A percentile compares a stretch with the other conserved stretches of the same genome.
Evolutionary conservation across 2,329 filamentous ascomycete species (phyloP).

Genomic region (Fusarium buxicola): DNA sequence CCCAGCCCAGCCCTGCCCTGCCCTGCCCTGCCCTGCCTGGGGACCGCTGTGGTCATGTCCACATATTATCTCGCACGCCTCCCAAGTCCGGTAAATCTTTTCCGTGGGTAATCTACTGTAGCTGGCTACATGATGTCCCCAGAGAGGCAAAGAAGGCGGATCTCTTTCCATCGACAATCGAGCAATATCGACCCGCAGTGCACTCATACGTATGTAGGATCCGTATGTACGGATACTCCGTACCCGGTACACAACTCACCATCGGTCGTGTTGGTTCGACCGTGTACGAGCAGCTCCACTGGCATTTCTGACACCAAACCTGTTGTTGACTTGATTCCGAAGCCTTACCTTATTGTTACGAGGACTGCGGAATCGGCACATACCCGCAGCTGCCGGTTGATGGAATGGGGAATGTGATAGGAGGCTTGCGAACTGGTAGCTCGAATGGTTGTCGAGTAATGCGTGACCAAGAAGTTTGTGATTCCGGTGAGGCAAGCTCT

Average conservation of each 20-base stretch:
- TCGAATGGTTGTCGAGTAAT: too few species aligned
- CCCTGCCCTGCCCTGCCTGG: too few species aligned
- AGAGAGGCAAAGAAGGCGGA: neutral
- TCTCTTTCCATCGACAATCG: conserved; percentile 6
- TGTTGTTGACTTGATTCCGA: conserved; percentile 35
- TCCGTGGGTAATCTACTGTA: conserved; percentile 15
- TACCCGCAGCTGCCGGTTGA: too few species aligned
- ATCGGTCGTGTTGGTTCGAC: conserved; percentile 23
- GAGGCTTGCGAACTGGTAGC: too few species aligned
- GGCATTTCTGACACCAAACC: conserved; percentile 29
- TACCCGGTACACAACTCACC: neutral
- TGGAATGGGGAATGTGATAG: too few species aligned
- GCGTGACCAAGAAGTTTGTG: too few species aligned
- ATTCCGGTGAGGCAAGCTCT: too few species aligned
- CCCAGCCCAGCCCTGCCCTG: too few species aligned
- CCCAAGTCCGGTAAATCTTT: conserved; percentile 30
- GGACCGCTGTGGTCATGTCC: neutral
- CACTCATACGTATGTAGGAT: too few species aligned
- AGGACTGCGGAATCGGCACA: too few species aligned
- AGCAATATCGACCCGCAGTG: neutral
- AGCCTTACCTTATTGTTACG: neutral
- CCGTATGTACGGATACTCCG: too few species aligned
- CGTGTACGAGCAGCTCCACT: conserved; percentile 34
- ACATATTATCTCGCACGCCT: conserved; percentile 17
- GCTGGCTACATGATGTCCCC: neutral